phyloP scores from a whole-genome alignment of 1,284 basidiomycete genomes.

The Apiotrichum mycotoxinovorans region DNA sequence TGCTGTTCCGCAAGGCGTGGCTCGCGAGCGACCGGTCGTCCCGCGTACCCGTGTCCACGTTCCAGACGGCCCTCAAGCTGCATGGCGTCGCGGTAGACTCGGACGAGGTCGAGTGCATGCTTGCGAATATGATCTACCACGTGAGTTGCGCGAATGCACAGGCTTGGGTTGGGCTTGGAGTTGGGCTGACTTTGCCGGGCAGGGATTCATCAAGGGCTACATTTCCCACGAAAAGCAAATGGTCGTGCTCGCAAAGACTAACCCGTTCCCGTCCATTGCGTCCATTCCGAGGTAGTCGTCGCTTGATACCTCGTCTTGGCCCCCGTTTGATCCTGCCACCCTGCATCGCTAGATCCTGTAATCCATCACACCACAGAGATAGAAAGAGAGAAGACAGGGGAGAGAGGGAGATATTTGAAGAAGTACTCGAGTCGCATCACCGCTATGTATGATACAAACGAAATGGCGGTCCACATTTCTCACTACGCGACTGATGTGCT shows the following conservation, averaged over 20 bases:
- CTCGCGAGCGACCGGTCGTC: slow-evolving; percentile 65
- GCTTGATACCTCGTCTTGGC: not conserved
- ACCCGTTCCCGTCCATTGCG: slow-evolving; percentile 68
- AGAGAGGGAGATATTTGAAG: no score
- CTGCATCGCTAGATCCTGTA: not conserved
- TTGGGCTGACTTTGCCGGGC: no score
- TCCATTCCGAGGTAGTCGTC: slow-evolving; percentile 26
- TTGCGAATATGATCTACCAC: slow-evolving; percentile 91
- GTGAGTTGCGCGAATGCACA: slow-evolving; percentile 45
- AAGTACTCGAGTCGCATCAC: not conserved
- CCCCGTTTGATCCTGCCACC: not conserved
- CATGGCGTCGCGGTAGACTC: slow-evolving; percentile 56
- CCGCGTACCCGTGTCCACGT: slow-evolving; percentile 71
- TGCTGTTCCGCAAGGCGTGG: slow-evolving; percentile 87
- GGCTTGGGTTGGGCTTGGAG: no score
- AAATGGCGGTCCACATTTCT: not conserved
- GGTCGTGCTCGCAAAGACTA: slow-evolving; percentile 77
- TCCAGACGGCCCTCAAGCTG: slow-evolving; percentile 65
- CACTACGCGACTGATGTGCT: not conserved
- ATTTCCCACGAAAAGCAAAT: slow-evolving; percentile 92
- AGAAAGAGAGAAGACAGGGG: no score
- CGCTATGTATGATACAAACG: slow-evolving; percentile 1
- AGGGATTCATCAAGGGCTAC: slow-evolving; percentile 86
- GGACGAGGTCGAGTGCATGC: slow-evolving; percentile 88
- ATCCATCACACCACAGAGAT: not conserved